These are phyloP conservation scores for Nidula microcarpa DNA, from an alignment of 768 basidiomycete species.

Conservation along the genomic window DNA sequence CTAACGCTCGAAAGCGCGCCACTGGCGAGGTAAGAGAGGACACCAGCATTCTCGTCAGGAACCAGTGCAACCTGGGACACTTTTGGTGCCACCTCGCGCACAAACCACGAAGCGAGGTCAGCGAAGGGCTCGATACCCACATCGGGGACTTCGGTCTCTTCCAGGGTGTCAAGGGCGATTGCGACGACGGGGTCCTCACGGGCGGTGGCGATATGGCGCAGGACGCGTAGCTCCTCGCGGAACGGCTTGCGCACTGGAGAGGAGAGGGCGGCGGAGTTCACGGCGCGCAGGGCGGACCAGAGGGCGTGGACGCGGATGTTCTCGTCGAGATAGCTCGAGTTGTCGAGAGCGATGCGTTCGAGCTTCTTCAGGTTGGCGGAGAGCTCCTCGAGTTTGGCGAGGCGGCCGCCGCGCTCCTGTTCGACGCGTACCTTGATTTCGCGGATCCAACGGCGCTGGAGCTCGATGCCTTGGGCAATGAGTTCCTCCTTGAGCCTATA, in stretches of 20 bases:
- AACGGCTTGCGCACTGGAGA: constrained; percentile 76
- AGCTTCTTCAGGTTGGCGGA: constrained; percentile 87
- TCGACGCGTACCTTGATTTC: constrained; percentile 96
- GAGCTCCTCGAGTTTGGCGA: constrained; percentile 93
- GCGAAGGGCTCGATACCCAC: constrained; percentile 85
- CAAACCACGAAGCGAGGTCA: constrained; percentile 90
- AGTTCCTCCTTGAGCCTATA: constrained; percentile 89
- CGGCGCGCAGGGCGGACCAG: constrained; percentile 88
- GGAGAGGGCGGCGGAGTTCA: constrained; percentile 61
- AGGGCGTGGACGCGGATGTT: constrained; percentile 89
- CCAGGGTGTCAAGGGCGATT: constrained; percentile 66
- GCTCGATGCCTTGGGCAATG: constrained; percentile 93
- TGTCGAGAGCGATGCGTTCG: constrained; percentile 88
- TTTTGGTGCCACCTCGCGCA: constrained; percentile 74
- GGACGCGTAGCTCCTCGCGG: constrained; percentile 82
- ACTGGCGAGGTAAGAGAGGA: constrained; percentile 85
- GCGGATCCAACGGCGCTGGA: constrained; percentile 94
- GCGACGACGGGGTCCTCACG: constrained; percentile 67
- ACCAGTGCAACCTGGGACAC: constrained; percentile 89
- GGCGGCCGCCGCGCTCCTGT: constrained; percentile 91
- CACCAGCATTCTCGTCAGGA: constrained; percentile 85
- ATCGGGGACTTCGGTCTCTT: constrained; percentile 71
- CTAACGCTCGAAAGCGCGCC: constrained; percentile 68
- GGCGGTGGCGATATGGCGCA: constrained; percentile 70
- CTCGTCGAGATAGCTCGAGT: constrained; percentile 87